Base-by-base conservation (phyloP, 2,329 filamentous ascomycete species). In the Nakataea oryzae region DNA sequence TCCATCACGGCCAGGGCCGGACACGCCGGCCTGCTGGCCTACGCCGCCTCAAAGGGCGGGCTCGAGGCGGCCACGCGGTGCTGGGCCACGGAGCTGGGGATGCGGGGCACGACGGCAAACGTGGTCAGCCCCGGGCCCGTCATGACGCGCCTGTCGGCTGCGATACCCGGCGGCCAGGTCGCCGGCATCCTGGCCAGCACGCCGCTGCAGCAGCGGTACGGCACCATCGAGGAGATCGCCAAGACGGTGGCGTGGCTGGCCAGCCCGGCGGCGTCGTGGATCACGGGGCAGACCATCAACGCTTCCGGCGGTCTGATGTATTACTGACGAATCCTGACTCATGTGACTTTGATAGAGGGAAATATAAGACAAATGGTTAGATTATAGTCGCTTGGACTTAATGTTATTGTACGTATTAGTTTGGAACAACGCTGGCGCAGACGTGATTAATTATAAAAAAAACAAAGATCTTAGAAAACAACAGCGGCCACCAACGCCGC, bases 81-180 rank as follows among this genome's bases (percentile, higher is more conserved):
- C 57, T 83, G 83, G 78, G 85, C 86, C 0, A 75, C 76, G 0
- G 85, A 88, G 70, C 72, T 87, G 11, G 84, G 84, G 0, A 68
- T 64, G 3, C 71, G 78, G 63, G 83, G 84, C 0, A 82, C 82
- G 63, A 87, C 84, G 0, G 84, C 86, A 29, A 88, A 88, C 65
- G 76, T 78, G 0, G 79, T 88, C 2, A 80, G 79, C 26, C 83
- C 84, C 0, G 85, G 85, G 0, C 83, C 85, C 0, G 80, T 85
- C 7, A 72, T 80, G 70, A 85, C 77, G 32, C 82, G 85, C 9
- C 79, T 88, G 78, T 68, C 86, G 28, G 78, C 79, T 21, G 75
- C 79, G 21, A 79, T 85, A 14, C 78, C 79, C 0, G 68, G 74
- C 61, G 77, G 79, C 0, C 72, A 83, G 14, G 72, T 83, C 2